These are phyloP conservation scores for Davidsoniella neocaledoniae DNA, from an alignment of 2,329 filamentous ascomycete species.

Conservation along the genomic window DNA sequence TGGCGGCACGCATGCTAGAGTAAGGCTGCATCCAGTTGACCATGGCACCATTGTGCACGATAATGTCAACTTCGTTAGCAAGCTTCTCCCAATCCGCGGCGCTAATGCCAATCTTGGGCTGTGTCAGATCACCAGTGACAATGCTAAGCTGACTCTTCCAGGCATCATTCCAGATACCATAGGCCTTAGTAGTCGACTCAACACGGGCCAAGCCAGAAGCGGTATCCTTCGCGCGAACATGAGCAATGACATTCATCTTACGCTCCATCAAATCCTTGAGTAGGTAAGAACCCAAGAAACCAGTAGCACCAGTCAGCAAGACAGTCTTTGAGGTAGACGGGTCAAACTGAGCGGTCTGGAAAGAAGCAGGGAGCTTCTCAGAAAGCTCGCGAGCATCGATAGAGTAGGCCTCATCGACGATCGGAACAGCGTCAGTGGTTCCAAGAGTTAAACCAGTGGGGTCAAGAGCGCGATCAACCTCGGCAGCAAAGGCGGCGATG, in stretches of 20 bases:
- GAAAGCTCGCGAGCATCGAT: conserved; percentile 35
- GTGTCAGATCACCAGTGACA: conserved; percentile 57
- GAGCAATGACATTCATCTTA: conserved; percentile 47
- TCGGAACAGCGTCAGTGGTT: conserved; percentile 12
- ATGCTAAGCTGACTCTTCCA: conserved; percentile 51
- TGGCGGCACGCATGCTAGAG: conserved; percentile 50
- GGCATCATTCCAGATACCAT: conserved; percentile 58
- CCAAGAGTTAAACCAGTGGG: conserved; percentile 19
- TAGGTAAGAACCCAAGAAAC: conserved; percentile 73
- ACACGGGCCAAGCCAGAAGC: conserved; percentile 48
- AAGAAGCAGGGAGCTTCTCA: conserved; percentile 28
- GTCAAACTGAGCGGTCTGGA: conserved; percentile 17
- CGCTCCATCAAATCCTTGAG: conserved; percentile 56
- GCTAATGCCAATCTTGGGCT: conserved; percentile 57
- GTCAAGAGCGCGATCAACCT: conserved; percentile 18
- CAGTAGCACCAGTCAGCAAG: conserved; percentile 77
- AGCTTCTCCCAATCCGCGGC: conserved; percentile 48
- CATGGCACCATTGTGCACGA: conserved; percentile 68
- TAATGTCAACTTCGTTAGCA: conserved; percentile 47
- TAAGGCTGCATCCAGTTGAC: conserved; percentile 76
- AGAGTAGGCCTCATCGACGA: conserved; percentile 28
- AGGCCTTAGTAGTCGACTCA: conserved; percentile 50
- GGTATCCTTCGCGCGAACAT: conserved; percentile 53
- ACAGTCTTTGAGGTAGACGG: conserved; percentile 33
- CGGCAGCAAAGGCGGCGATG: conserved; percentile 17